phyloP scores from a whole-genome alignment of 768 basidiomycete species.

The Boletus speciosus region DNA sequence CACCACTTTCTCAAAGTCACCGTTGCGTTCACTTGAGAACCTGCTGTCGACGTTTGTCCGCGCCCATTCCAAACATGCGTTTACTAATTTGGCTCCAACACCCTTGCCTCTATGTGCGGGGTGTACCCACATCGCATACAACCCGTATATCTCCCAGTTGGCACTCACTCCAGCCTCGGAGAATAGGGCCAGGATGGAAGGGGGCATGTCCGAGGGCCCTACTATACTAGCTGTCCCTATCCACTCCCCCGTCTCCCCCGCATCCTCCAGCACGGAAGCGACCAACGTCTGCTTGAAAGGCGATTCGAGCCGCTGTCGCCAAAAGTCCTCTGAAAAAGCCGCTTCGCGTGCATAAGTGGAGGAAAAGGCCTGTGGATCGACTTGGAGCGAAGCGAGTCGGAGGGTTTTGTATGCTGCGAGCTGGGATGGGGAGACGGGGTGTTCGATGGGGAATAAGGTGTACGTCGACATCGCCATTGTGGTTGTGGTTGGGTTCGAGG shows the following conservation, averaged over 20 bases:
- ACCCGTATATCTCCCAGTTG: constrained; percentile 19
- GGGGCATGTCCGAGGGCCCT: constrained; percentile 11
- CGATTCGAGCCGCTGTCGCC: constrained; percentile 20
- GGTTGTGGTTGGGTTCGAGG: background rate
- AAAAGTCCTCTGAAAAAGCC: constrained; percentile 19
- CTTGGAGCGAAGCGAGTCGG: constrained; percentile 21
- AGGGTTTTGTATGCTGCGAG: constrained; percentile 22
- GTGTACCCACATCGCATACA: constrained; percentile 28
- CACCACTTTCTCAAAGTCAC: constrained; percentile 14
- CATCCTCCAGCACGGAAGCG: constrained; percentile 2
- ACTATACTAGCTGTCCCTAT: constrained; percentile 16
- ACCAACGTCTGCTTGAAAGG: constrained; percentile 14
- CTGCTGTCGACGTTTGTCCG: constrained; percentile 15
- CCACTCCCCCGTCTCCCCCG: constrained; percentile 9
- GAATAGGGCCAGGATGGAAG: constrained; percentile 10
- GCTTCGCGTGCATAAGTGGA: constrained; percentile 24
- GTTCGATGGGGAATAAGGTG: constrained; percentile 15
- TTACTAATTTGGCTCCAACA: constrained; percentile 14
- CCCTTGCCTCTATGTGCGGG: constrained; percentile 27
- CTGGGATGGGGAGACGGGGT: constrained; percentile 17
- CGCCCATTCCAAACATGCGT: constrained; percentile 25
- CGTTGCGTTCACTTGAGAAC: background rate
- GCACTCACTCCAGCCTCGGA: constrained; percentile 6
- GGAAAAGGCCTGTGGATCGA: constrained; percentile 19
- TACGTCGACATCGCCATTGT: constrained; percentile 6